Base-by-base conservation (phyloP, 1,284 basidiomycete genomes). In the Microbotryomycetes sp. region DNA sequence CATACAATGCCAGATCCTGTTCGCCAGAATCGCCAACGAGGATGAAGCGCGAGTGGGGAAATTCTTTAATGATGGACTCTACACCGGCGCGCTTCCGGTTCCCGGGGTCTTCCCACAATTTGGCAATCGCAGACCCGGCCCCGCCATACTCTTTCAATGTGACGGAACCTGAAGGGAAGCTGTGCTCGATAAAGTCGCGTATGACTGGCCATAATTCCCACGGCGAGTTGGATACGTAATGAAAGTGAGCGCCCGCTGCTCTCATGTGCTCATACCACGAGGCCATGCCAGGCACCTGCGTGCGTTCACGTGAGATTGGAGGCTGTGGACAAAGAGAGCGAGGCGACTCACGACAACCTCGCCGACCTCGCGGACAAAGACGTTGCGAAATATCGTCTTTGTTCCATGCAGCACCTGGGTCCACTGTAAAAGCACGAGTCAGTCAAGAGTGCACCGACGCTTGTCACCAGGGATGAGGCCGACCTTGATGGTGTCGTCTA, bases 401-500 rank as follows among this genome's bases (percentile, higher is more conserved):
- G 73, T 71, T 5, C 76, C 75, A 6, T 67, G 70, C 1, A 74
- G 64, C 3, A 77, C 74, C 30, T 75, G 72, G 1, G 75, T 75
- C 52, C 66, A 68, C 59, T 64, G 59, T 3, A 16, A 28, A 18
- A 4, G 4, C 6, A 6, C 15, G 0, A 5, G 6, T 41, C 4
- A 4, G 45, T 23, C 2, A 31, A 35, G 6, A 54, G 23, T 45
- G 31, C 23, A 30, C 26, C 13, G 3, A 21, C 27, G 3, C 30
- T 23, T n/a, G 1, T 23, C 1, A 18, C 0, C 13, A 23, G 15
- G 1, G 27, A 41, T 11, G 13, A 4, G 27, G 5, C 57, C 24
- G 26, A 73, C 69, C 73, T 94, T 97, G 65, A 96, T 81, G 0
- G 93, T 97, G 74, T 97, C 93, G 74, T 97, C 93, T 49, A 97